Evolutionary conservation across 129 eudicot genomes (phyloP).

Genomic region (Helianthus tuberosus): DNA sequence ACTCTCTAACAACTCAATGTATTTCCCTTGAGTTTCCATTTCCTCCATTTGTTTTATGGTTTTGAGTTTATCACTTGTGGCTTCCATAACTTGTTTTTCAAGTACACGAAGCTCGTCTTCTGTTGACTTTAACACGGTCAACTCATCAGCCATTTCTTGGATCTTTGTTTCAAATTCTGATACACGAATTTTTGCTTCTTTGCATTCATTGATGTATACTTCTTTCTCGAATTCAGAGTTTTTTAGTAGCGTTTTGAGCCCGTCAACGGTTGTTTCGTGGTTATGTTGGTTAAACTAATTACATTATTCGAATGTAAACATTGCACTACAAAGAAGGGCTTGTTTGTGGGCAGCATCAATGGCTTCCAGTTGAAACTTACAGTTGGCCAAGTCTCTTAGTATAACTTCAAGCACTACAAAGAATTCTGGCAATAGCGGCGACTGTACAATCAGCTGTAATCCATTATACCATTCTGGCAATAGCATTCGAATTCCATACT

Average conservation of each 20-base stretch:
- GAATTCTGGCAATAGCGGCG: no score
- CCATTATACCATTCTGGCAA: no score
- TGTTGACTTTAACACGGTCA: conserved; percentile 36
- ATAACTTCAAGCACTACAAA: conserved; percentile 46
- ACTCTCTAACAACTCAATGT: conserved; percentile 38
- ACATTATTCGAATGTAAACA: no score
- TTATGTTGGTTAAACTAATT: conserved; percentile 54
- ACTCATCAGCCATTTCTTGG: conserved; percentile 37
- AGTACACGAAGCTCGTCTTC: conserved; percentile 31
- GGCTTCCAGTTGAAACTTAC: conserved; percentile 61
- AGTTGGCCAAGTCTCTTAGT: conserved; percentile 51
- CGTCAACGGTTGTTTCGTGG: conserved; percentile 43
- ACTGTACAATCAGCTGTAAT: no score
- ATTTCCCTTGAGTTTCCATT: conserved; percentile 34
- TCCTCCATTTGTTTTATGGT: conserved; percentile 39
- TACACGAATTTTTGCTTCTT: conserved; percentile 38
- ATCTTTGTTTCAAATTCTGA: conserved; percentile 46
- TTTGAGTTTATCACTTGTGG: conserved; percentile 40
- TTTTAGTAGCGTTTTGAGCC: conserved; percentile 42
- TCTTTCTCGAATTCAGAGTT: conserved; percentile 55
- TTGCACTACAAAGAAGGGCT: no score
- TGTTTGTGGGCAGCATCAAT: conserved; percentile 58
- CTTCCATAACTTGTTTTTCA: conserved; percentile 39
- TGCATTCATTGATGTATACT: conserved; percentile 48
- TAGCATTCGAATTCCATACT: no score